Evolutionary conservation across 768 basidiomycete species (phyloP).

Genomic region (Amanita pallidorosea): DNA sequence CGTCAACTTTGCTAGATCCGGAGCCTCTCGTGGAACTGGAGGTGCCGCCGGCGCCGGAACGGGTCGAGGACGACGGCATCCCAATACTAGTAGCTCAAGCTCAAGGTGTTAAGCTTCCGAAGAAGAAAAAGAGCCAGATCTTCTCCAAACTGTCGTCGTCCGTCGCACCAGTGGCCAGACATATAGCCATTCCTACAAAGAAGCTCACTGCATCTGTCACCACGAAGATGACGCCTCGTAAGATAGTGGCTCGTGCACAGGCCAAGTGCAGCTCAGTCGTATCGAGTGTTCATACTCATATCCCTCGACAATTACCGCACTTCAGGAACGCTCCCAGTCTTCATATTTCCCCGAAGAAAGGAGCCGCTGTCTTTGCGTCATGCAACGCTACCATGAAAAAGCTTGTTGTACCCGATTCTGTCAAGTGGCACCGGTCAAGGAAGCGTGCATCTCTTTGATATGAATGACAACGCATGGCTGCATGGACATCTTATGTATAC

Average conservation of each 20-base stretch:
- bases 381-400: background rate
- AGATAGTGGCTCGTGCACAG: background rate
- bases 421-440: background rate
- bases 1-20: background rate
- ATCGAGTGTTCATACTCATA: background rate
- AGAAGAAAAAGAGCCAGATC: background rate
- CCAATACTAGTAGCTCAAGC: background rate
- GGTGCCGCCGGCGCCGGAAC: background rate
- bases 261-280: background rate
- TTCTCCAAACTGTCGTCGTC: background rate
- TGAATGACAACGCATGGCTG: no score
- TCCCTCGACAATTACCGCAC: background rate
- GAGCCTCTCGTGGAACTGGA: background rate
- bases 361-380: background rate
- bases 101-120: background rate
- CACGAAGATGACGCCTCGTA: background rate
- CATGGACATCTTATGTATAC: background rate
- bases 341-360: background rate
- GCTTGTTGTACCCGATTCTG: background rate
- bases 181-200: background rate
- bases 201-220: background rate
- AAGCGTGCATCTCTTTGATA: background rate
- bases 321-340: background rate
- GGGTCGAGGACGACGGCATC: background rate
- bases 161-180: slow-evolving; percentile 1